A percentile compares a stretch with the other conserved stretches of the same genome.
These are phyloP conservation scores for Xylaria flabelliformis DNA, from an alignment of 495 filamentous ascomycete species.

Conservation along the genomic window DNA sequence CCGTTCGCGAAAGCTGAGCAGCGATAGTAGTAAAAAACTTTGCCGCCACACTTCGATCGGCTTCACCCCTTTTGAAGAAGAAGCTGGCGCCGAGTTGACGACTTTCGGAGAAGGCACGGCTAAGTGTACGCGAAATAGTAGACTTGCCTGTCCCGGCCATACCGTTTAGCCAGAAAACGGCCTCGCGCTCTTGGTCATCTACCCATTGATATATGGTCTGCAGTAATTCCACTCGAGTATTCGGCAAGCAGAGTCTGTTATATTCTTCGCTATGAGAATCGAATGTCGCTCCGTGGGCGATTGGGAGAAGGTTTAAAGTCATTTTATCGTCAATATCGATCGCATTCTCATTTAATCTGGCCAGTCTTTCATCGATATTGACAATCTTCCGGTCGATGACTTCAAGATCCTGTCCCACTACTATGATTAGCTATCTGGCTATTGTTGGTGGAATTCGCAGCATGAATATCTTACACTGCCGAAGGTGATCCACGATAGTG, in stretches of 20 bases:
- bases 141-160: slow-evolving; percentile 57
- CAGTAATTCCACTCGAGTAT: slow-evolving; percentile 42
- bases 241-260: slow-evolving; percentile 28
- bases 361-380: neutral
- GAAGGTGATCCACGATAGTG: neutral
- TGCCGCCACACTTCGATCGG: slow-evolving; percentile 48
- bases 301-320: slow-evolving; percentile 10
- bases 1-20: slow-evolving; percentile 41
- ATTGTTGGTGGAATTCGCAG: neutral
- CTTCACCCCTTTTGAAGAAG: slow-evolving; percentile 55
- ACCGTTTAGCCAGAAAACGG: slow-evolving; percentile 53
- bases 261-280: slow-evolving; percentile 21
- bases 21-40: slow-evolving; percentile 56
- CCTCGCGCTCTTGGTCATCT: slow-evolving; percentile 16
- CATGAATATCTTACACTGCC: neutral
- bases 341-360: neutral
- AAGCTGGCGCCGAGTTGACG: slow-evolving; percentile 45
- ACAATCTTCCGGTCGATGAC: neutral
- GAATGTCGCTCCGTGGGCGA: slow-evolving; percentile 15
- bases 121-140: slow-evolving; percentile 2
- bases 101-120: slow-evolving; percentile 21
- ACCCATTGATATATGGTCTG: slow-evolving; percentile 26
- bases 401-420: neutral
- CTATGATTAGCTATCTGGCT: neutral
- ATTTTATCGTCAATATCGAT: neutral